Evolutionary conservation across 2,329 filamentous ascomycete genomes (phyloP).

Genomic region (Gaeumannomyces sp.): DNA sequence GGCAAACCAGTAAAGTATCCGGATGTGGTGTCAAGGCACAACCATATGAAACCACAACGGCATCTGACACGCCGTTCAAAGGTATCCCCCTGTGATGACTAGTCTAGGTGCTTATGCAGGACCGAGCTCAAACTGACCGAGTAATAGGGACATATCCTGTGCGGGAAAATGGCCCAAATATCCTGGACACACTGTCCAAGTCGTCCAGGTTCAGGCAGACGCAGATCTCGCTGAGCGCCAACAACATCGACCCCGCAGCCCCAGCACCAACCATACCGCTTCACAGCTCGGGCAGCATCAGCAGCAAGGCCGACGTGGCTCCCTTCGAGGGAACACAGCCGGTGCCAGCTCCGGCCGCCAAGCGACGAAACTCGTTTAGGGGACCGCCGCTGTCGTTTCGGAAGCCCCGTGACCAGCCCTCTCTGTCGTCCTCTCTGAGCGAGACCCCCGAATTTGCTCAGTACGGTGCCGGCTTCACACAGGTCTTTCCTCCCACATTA

Average conservation of each 20-base stretch:
- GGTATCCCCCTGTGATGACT: slow-evolving; percentile 14
- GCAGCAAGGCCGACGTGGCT: neutral
- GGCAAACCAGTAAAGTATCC: slow-evolving; percentile 14
- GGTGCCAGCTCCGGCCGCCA: neutral
- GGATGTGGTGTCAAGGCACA: slow-evolving; percentile 15
- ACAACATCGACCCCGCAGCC: slow-evolving; percentile 18
- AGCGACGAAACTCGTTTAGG: neutral
- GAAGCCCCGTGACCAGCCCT: slow-evolving; percentile 1
- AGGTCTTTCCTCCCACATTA: slow-evolving; percentile 6
- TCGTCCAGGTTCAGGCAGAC: slow-evolving; percentile 24
- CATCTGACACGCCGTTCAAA: slow-evolving; percentile 17
- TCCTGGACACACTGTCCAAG: slow-evolving; percentile 30
- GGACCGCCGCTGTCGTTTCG: slow-evolving; percentile 6
- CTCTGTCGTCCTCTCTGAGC: neutral
- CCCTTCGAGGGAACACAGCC: neutral
- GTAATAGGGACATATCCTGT: slow-evolving; percentile 32
- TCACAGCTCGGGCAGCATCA: slow-evolving; percentile 2
- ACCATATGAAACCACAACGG: slow-evolving; percentile 17
- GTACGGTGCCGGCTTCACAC: slow-evolving; percentile 7
- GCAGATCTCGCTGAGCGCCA: slow-evolving; percentile 17
- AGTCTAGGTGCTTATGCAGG: neutral
- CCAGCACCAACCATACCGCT: slow-evolving; percentile 27
- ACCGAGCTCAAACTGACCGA: slow-evolving; percentile 9
- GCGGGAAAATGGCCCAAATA: slow-evolving; percentile 33
- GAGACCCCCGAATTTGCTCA: slow-evolving; percentile 8